Evolutionary conservation across 345 rosid species (phyloP).

Genomic region (Populus pruinosa): DNA sequence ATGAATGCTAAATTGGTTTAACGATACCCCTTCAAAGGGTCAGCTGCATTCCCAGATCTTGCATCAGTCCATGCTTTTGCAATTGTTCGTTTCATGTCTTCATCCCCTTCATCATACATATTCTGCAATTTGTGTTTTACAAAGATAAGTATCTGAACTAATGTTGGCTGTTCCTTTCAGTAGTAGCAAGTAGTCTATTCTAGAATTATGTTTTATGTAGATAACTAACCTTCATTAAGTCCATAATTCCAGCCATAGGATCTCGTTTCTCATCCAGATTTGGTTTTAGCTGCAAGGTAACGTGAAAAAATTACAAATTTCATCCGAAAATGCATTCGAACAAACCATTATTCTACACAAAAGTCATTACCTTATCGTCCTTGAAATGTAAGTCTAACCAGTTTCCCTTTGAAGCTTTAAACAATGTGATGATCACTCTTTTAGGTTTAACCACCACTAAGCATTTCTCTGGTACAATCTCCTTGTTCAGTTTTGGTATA

Average conservation of each 20-base stretch:
- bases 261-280: slow-evolving; percentile 65
- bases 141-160: background rate
- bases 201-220: too few relatives aligned
- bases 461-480: slow-evolving; percentile 75
- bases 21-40: slow-evolving; percentile 52
- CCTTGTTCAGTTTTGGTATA: slow-evolving; percentile 66
- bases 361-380: slow-evolving; percentile 70
- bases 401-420: slow-evolving; percentile 75
- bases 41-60: slow-evolving; percentile 79
- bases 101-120: slow-evolving; percentile 95
- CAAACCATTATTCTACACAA: background rate
- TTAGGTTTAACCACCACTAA: slow-evolving; percentile 72
- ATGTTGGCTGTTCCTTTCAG: background rate
- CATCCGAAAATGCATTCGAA: background rate
- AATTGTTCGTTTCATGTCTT: slow-evolving; percentile 85
- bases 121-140: slow-evolving; percentile 39
- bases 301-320: background rate
- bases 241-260: slow-evolving; percentile 99
- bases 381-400: slow-evolving; percentile 87
- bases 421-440: slow-evolving; percentile 58
- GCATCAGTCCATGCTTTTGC: slow-evolving; percentile 99
- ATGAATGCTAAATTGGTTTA: slow-evolving; percentile 8
- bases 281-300: slow-evolving; percentile 64
- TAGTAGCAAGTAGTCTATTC: too few relatives aligned
- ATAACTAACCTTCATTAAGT: slow-evolving; percentile 72